Evolutionary conservation across 495 filamentous ascomycete species (phyloP).

Genomic region (Cetradonia linearis): DNA sequence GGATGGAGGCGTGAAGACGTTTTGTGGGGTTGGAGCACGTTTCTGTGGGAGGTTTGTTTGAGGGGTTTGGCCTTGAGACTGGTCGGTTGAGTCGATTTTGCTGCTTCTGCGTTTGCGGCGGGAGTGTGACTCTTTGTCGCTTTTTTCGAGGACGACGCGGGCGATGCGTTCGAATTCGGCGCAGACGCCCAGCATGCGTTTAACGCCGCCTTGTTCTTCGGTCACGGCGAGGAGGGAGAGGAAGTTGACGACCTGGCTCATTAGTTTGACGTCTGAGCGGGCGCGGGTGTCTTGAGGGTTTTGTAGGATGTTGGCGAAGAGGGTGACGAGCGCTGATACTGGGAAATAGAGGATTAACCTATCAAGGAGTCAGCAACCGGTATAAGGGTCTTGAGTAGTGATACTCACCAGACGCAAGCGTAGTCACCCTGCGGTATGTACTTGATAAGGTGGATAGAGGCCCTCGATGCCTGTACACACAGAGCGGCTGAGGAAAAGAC

Average conservation of each 20-base stretch:
- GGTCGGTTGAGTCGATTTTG: slow-evolving; percentile 40
- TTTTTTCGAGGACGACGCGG: slow-evolving; percentile 80
- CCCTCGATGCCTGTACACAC: slow-evolving; percentile 83
- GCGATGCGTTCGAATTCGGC: slow-evolving; percentile 93
- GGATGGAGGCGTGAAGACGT: slow-evolving; percentile 16
- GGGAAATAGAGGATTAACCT: slow-evolving; percentile 97
- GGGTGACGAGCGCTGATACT: slow-evolving; percentile 85
- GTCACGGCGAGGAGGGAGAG: slow-evolving; percentile 66
- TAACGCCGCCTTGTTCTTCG: slow-evolving; percentile 73
- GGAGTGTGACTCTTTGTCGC: slow-evolving; percentile 67
- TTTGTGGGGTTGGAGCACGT: slow-evolving; percentile 13
- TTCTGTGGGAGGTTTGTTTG: slow-evolving; percentile 21
- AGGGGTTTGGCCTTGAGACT: slow-evolving; percentile 11
- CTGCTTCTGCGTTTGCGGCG: slow-evolving; percentile 71
- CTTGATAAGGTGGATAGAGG: slow-evolving; percentile 85
- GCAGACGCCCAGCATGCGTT: slow-evolving; percentile 86
- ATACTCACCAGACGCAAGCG: slow-evolving; percentile 82
- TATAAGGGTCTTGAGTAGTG: not conserved
- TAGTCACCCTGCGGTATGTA: slow-evolving; percentile 95
- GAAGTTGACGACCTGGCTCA: slow-evolving; percentile 88
- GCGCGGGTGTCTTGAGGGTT: slow-evolving; percentile 86
- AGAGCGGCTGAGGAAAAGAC: slow-evolving; percentile 90
- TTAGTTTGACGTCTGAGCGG: slow-evolving; percentile 76
- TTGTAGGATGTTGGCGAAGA: slow-evolving; percentile 95
- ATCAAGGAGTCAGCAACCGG: slow-evolving; percentile 9